These are phyloP conservation scores for Bullera alba DNA, from an alignment of 768 basidiomycete species.

Conservation along the genomic window DNA sequence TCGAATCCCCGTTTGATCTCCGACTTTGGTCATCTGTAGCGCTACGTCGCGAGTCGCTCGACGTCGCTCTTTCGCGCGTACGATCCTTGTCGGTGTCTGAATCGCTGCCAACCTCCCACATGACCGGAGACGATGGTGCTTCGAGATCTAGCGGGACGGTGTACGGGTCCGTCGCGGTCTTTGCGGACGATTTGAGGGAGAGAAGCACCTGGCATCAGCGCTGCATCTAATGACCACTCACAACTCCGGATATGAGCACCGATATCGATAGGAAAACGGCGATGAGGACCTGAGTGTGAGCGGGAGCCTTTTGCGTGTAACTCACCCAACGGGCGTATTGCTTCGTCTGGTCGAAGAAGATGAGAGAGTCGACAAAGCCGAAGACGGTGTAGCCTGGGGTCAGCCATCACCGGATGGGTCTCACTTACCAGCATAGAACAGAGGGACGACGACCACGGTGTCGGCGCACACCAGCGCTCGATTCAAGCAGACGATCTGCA, in stretches of 20 bases:
- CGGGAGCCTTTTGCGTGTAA: too few relatives aligned
- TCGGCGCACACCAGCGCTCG: slow-evolving; percentile 80
- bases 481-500: slow-evolving; percentile 87
- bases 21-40: too few relatives aligned
- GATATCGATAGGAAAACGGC: slow-evolving; percentile 79
- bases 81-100: slow-evolving; percentile 5
- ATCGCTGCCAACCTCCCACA: slow-evolving; percentile 28
- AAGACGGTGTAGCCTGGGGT: slow-evolving; percentile 33
- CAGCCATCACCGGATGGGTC: neutral
- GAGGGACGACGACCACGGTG: slow-evolving; percentile 68
- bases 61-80: slow-evolving; percentile 10
- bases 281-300: slow-evolving; percentile 52
- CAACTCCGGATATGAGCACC: slow-evolving; percentile 81
- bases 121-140: slow-evolving; percentile 6
- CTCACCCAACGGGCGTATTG: slow-evolving; percentile 77
- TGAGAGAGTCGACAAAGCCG: slow-evolving; percentile 58
- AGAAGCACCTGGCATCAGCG: slow-evolving; percentile 54
- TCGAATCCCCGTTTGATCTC: too few relatives aligned
- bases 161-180: slow-evolving; percentile 33
- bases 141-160: slow-evolving; percentile 16
- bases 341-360: slow-evolving; percentile 75
- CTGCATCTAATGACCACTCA: slow-evolving; percentile 10
- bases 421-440: slow-evolving; percentile 71
- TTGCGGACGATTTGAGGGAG: slow-evolving; percentile 60
- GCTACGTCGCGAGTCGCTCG: too few relatives aligned